Percentiles rank a stretch among this genome's conserved stretches.
Evolutionary conservation across 768 basidiomycete genomes (phyloP).

Genomic region (Lepiota subincarnata): DNA sequence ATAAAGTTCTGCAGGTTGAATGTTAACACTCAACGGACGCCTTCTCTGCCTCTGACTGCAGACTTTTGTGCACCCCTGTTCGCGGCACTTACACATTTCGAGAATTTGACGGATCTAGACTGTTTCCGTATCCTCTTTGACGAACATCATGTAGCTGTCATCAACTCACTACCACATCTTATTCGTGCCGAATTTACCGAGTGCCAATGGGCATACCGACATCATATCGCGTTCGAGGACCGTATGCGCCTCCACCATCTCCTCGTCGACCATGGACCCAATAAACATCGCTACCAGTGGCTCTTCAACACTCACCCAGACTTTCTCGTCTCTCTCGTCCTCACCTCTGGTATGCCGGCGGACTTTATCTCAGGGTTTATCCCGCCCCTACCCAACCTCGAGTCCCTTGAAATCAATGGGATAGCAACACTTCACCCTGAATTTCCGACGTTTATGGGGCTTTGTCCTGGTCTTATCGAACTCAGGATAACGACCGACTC

Average conservation of each 20-base stretch:
- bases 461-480: constrained; percentile 4
- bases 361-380: constrained; percentile 6
- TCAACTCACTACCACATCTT: background rate
- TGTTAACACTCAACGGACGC: background rate
- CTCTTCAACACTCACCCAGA: constrained; percentile 8
- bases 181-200: constrained; percentile 6
- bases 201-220: constrained; percentile 4
- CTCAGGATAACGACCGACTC: constrained; percentile 2
- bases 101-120: constrained; percentile 3
- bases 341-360: constrained; percentile 8
- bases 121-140: constrained; percentile 10
- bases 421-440: constrained; percentile 6
- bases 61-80: background rate
- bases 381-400: constrained; percentile 7
- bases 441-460: background rate
- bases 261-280: constrained; percentile 7
- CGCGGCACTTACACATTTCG: background rate
- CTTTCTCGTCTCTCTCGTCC: constrained; percentile 2
- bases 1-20: background rate
- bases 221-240: constrained; percentile 1
- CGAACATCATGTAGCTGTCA: background rate
- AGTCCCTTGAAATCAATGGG: constrained; percentile 10
- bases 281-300: constrained; percentile 7
- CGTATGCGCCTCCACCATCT: constrained; percentile 7
- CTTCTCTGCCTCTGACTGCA: background rate